Conservation (phyloP, 495 filamentous ascomycete species). For the Penicillium pancosmium region DNA sequence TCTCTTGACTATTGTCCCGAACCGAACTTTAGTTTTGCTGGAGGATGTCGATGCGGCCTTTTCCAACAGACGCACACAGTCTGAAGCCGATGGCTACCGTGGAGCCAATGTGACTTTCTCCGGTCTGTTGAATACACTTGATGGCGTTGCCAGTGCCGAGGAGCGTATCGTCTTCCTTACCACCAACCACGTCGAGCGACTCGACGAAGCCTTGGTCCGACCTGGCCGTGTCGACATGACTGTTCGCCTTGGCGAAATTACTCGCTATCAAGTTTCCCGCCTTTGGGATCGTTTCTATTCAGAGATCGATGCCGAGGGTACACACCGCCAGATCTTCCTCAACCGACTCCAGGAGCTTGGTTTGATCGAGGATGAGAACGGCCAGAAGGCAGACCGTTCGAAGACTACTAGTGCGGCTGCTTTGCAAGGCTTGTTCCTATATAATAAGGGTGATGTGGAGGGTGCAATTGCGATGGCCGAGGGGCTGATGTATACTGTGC, state of each 20-base stretch:
- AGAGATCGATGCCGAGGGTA: constrained; percentile 67
- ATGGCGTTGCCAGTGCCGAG: constrained; percentile 93
- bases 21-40: constrained; percentile 80
- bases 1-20: constrained; percentile 84
- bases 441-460: constrained; percentile 87
- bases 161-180: constrained; percentile 93
- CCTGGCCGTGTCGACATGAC: constrained; percentile 95
- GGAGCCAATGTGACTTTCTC: constrained; percentile 95
- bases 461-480: constrained; percentile 83
- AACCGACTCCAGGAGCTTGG: constrained; percentile 52
- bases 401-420: constrained; percentile 78
- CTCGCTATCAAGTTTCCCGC: constrained; percentile 76
- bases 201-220: constrained; percentile 86
- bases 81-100: constrained; percentile 80
- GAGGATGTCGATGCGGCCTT: constrained; percentile 98
- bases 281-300: constrained; percentile 97
- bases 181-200: constrained; percentile 87
- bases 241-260: constrained; percentile 84
- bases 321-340: constrained; percentile 50
- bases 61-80: constrained; percentile 69
- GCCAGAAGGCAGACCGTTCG: constrained; percentile 38
- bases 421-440: constrained; percentile 90
- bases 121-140: constrained; percentile 87
- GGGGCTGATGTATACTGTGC: constrained; percentile 49
- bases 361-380: constrained; percentile 53